A percentile compares a stretch with the other conserved stretches of the same genome.
Evolutionary conservation across 495 filamentous ascomycete species (phyloP).

Genomic region (Neurospora pannonica): DNA sequence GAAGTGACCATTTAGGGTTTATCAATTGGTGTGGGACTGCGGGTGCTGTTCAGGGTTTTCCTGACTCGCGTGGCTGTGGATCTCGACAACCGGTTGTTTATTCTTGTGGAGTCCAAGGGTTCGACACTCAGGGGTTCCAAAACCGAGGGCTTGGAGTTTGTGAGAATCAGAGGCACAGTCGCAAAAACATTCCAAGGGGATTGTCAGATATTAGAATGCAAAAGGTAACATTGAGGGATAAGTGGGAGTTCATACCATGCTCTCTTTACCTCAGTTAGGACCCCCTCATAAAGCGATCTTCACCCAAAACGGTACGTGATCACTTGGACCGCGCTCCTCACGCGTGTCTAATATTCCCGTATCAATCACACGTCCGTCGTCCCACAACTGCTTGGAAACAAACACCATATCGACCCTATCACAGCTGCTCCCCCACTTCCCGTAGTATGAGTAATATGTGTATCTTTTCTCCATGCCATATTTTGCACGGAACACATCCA

Average conservation of each 20-base stretch:
- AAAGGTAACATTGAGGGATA: neutral
- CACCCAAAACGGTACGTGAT: slow-evolving; percentile 28
- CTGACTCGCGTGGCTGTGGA: neutral
- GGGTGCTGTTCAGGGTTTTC: neutral
- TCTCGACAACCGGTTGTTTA: neutral
- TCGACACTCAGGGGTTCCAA: neutral
- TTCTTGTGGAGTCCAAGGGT: neutral
- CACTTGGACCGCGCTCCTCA: slow-evolving; percentile 25
- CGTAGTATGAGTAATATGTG: slow-evolving; percentile 22
- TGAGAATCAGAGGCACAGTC: neutral
- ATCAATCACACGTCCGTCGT: slow-evolving; percentile 7
- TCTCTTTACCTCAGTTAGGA: neutral
- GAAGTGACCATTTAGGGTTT: neutral
- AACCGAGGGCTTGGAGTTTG: neutral
- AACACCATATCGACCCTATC: slow-evolving; percentile 32
- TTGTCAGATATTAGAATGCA: neutral
- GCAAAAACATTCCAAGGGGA: neutral
- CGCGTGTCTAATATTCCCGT: slow-evolving; percentile 25
- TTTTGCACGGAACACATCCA: slow-evolving; percentile 23
- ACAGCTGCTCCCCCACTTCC: slow-evolving; percentile 25
- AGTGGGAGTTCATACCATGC: neutral
- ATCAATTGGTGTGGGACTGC: neutral
- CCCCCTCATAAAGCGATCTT: slow-evolving; percentile 3
- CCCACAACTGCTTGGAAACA: slow-evolving; percentile 14
- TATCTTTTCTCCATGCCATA: slow-evolving; percentile 19